Conservation (phyloP, 208 protist genomes). For the Phytomonas sp. region DNA sequence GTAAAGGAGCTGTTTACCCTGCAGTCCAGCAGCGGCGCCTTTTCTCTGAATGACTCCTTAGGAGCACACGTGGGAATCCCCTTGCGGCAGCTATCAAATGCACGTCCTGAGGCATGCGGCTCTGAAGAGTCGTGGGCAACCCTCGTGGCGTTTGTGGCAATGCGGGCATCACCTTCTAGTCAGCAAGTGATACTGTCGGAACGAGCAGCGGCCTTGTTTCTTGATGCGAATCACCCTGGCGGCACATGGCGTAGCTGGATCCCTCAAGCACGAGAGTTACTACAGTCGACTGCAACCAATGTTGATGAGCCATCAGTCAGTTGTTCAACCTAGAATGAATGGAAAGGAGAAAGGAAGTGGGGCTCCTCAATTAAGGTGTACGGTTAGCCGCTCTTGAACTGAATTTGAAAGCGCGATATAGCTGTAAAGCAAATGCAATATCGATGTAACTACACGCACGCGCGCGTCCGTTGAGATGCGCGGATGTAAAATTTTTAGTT, state of each 20-base stretch:
- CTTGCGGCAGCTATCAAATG: background rate
- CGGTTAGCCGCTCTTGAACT: background rate
- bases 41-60: background rate
- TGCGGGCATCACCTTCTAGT: background rate
- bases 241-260: background rate
- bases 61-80: background rate
- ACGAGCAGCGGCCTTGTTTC: background rate
- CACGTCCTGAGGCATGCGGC: background rate
- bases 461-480: background rate
- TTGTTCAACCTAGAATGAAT: background rate
- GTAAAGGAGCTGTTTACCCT: background rate
- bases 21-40: background rate
- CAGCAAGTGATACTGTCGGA: background rate
- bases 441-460: constrained; percentile 1
- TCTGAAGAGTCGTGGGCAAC: background rate
- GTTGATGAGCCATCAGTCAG: background rate
- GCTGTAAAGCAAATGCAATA: background rate
- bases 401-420: background rate
- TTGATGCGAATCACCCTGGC: background rate
- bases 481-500: background rate
- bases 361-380: background rate
- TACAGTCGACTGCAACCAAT: background rate
- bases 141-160: background rate
- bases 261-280: background rate
- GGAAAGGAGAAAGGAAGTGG: background rate